These are phyloP conservation scores for Sergeia podlipaevii DNA, from an alignment of 208 protist species.

Conservation along the genomic window DNA sequence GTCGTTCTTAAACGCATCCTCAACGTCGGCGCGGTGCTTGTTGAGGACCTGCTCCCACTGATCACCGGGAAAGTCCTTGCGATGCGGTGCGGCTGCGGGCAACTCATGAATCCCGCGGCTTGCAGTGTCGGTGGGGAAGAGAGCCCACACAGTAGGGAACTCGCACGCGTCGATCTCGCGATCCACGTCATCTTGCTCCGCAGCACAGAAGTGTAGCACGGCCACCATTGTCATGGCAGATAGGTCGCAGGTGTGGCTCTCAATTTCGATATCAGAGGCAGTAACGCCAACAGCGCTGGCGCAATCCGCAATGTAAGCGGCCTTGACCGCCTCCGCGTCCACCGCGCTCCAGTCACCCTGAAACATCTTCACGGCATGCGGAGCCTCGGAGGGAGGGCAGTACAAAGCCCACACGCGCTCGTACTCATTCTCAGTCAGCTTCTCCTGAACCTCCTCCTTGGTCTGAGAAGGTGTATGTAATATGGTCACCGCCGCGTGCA, in stretches of 20 bases:
- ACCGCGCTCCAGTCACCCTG: constrained; percentile 7
- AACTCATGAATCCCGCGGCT: constrained; percentile 7
- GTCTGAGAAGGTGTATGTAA: constrained; percentile 35
- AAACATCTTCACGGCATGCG: constrained; percentile 18
- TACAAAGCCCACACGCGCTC: constrained; percentile 48
- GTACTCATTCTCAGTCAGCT: constrained; percentile 32
- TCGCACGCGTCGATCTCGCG: constrained; percentile 10
- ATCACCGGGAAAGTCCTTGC: constrained; percentile 19
- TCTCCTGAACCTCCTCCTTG: constrained; percentile 32
- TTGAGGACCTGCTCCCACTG: constrained; percentile 11
- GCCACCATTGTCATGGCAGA: constrained; percentile 28
- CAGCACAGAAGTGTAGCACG: constrained; percentile 16
- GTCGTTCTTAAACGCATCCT: constrained; percentile 29
- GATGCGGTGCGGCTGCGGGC: constrained; percentile 8
- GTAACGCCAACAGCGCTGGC: constrained; percentile 18
- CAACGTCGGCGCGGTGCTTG: constrained; percentile 9
- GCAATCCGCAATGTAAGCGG: constrained; percentile 40
- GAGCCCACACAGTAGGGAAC: constrained; percentile 20
- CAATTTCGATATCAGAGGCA: constrained; percentile 20
- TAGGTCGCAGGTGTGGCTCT: constrained; percentile 10
- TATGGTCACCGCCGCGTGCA: constrained; percentile 19
- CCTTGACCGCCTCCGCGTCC: constrained; percentile 9
- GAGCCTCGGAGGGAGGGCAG: constrained; percentile 20
- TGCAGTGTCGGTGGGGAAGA: constrained; percentile 15
- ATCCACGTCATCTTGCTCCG: constrained; percentile 7